Base-by-base conservation (phyloP, 139 green algal species). In the Penium margaritaceum region DNA sequence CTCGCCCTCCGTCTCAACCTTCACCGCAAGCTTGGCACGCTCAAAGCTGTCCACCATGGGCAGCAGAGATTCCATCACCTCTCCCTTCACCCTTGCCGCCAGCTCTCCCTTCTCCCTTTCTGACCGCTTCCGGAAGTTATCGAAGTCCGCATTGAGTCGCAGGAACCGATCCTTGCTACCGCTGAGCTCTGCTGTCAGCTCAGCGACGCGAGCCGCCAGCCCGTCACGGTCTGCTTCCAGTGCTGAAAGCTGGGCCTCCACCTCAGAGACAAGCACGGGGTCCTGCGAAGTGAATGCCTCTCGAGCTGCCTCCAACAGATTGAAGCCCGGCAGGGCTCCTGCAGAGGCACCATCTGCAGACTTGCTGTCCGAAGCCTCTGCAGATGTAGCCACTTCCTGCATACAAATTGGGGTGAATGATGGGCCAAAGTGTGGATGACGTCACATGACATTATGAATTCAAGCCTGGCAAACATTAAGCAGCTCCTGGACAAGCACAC, bases 11-110 rank as follows among this genome's bases (percentile, higher is more conserved):
- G 84, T 96, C 71, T 95, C 86, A 12, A 84, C 70, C 83, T 96
- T 96, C 36, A 98, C 66, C 27, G 78, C 75, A 3, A 51, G 12
- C 64, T 81, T 73, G 27, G 95, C 93, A 43, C 91, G 76, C 87
- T 98, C 92, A 81, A 99, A 98, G 81, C 91, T 95, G 85, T 99
- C 95, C 5, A 98, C 76, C 37, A 96, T 73, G 17, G 92, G 91
- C 81, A 97, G 81, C 79, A 97, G 72, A 21, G 81, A 70, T 38
- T 83, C 78, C 24, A 98, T 64, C 19, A 94, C 84, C 65, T 92
- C 85, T 3, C 85, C 88, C 51, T 88, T 88, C 4, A 87, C 84
- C 3, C 43, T 85, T 14, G 78, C 72, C 0, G 75, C 72, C 14
- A 95, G 38, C 41, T 77, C 47, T 5, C 87, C 85, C 79, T 93